Conservation (phyloP, 805 yeast genomes). For the Kazachstania africana region DNA sequence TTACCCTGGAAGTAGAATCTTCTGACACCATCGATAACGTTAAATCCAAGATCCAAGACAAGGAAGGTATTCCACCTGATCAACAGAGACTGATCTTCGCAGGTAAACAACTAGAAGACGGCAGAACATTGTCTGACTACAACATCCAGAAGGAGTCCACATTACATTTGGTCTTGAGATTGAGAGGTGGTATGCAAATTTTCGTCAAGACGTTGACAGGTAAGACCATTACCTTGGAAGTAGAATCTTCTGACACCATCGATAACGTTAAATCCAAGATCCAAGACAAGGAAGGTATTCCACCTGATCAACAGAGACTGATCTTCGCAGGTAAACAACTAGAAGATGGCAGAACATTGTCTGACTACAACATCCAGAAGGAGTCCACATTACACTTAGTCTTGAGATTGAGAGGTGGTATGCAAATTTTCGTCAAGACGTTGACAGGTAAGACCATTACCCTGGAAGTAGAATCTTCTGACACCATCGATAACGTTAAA, state of each 20-base stretch:
- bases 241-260: slow-evolving; percentile 90
- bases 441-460: slow-evolving; percentile 96
- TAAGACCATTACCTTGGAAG: slow-evolving; percentile 75
- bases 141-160: too few species aligned
- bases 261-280: slow-evolving; percentile 92
- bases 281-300: slow-evolving; percentile 94
- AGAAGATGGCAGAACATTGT: slow-evolving; percentile 89
- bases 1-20: too few species aligned
- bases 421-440: slow-evolving; percentile 95
- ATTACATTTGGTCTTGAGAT: too few species aligned
- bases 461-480: slow-evolving; percentile 88
- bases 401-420: slow-evolving; percentile 75
- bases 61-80: too few species aligned
- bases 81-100: too few species aligned
- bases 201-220: slow-evolving; percentile 86
- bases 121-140: too few species aligned
- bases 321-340: slow-evolving; percentile 94
- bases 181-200: slow-evolving; percentile 88
- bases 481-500: slow-evolving; percentile 88
- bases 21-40: too few species aligned
- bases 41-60: too few species aligned
- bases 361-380: slow-evolving; percentile 93
- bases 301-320: slow-evolving; percentile 93
- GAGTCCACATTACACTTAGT: slow-evolving; percentile 82
- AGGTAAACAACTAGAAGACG: too few species aligned